Evolutionary conservation across 352 stramenopile genomes (phyloP).

Genomic region (Aphanomyces invadans): DNA sequence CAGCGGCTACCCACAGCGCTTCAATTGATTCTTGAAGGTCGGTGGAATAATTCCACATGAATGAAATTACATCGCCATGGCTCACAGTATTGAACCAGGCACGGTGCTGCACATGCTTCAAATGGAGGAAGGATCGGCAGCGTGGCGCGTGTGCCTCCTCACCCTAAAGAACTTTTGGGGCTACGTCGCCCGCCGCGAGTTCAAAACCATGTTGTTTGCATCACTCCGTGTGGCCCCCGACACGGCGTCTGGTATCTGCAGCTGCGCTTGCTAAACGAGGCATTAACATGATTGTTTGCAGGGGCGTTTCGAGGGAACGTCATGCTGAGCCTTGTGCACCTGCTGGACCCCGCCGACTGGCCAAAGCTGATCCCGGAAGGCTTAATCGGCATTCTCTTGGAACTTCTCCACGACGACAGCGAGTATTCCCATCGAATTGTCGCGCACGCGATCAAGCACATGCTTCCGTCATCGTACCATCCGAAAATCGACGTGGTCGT

Average conservation of each 20-base stretch:
- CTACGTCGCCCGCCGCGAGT: constrained; percentile 78
- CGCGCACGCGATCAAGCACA: constrained; percentile 79
- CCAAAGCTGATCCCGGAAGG: constrained; percentile 65
- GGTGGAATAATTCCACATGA: not conserved
- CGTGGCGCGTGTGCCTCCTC: constrained; percentile 73
- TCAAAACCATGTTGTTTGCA: constrained; percentile 77
- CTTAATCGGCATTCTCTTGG: constrained; percentile 62
- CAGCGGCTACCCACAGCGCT: constrained; percentile 66
- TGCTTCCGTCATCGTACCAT: constrained; percentile 61
- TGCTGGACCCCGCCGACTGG: constrained; percentile 77
- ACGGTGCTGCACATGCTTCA: constrained; percentile 85
- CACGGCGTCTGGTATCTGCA: constrained; percentile 72
- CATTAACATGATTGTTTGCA: too few relatives aligned
- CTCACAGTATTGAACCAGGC: too few relatives aligned
- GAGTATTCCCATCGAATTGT: constrained; percentile 73
- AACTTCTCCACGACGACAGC: constrained; percentile 68
- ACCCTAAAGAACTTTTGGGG: constrained; percentile 84
- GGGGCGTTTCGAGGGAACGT: constrained; percentile 78
- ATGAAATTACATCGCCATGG: too few relatives aligned
- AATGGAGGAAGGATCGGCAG: constrained; percentile 62
- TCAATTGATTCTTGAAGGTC: constrained; percentile 77
- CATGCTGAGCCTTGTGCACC: constrained; percentile 82
- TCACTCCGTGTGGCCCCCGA: constrained; percentile 69
- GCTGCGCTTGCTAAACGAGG: too few relatives aligned
- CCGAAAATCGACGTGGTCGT: constrained; percentile 72